Conservation (phyloP, 306 rosid genomes). For the Cucurbita argyrosperma region DNA sequence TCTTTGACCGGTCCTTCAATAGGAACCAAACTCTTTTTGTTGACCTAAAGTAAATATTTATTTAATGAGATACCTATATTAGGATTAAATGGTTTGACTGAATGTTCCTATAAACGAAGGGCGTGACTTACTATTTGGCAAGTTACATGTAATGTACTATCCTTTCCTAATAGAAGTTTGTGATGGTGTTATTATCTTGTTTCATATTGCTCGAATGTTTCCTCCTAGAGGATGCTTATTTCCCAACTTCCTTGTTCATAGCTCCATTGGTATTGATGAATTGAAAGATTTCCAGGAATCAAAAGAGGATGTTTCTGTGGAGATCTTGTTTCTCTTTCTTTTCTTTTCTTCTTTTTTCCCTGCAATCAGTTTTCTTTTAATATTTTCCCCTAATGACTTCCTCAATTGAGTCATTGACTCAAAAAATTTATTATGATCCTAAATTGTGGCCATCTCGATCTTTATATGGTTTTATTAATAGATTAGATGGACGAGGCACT, state of each 20-base stretch:
- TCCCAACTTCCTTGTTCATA: neutral
- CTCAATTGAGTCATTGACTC: neutral
- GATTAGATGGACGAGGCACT: neutral
- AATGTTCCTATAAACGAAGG: neutral
- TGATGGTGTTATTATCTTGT: neutral
- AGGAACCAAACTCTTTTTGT: neutral
- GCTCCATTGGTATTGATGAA: neutral
- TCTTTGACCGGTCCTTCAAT: neutral
- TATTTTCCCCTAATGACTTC: neutral
- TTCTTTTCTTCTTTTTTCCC: too few relatives aligned
- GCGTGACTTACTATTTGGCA: neutral
- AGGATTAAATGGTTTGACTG: neutral
- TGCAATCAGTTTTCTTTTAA: too few relatives aligned
- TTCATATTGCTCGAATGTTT: neutral
- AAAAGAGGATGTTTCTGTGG: too few relatives aligned
- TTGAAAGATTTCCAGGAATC: neutral
- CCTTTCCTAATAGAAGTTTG: neutral
- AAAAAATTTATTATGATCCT: neutral
- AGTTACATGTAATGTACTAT: neutral
- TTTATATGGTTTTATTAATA: neutral
- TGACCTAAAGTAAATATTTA: neutral
- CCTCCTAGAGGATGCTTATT: neutral
- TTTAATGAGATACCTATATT: neutral
- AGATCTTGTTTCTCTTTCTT: too few relatives aligned
- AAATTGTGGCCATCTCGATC: neutral